A percentile compares a stretch with the other conserved stretches of the same genome.
Evolutionary conservation across 129 eudicot genomes (phyloP).

Genomic region (Artemisia annua): DNA sequence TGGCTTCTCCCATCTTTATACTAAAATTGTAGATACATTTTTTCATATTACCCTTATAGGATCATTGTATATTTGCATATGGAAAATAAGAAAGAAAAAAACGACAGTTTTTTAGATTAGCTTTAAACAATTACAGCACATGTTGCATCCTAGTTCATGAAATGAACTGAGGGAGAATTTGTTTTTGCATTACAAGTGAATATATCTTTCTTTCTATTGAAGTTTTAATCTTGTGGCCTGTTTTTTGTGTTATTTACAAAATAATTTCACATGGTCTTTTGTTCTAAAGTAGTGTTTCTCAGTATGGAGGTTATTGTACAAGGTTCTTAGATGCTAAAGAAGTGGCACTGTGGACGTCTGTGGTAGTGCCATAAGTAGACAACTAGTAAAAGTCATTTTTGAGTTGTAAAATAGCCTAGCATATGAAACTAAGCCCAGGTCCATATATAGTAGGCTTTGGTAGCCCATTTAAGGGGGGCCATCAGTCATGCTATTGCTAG

Average conservation of each 20-base stretch:
- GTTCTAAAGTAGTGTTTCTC: background rate
- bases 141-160: slow-evolving; percentile 29
- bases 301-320: background rate
- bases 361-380: too few relatives aligned
- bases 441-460: too few relatives aligned
- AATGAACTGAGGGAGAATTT: slow-evolving; percentile 21
- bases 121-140: slow-evolving; percentile 5
- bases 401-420: too few relatives aligned
- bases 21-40: slow-evolving; percentile 22
- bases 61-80: slow-evolving; percentile 25
- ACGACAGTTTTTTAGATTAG: slow-evolving; percentile 13
- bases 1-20: slow-evolving; percentile 76
- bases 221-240: background rate
- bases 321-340: too few relatives aligned
- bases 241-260: background rate
- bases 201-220: background rate
- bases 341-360: too few relatives aligned
- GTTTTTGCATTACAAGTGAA: slow-evolving; percentile 21
- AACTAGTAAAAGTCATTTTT: too few relatives aligned
- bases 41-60: slow-evolving; percentile 1
- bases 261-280: background rate
- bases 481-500: too few relatives aligned
- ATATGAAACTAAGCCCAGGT: too few relatives aligned
- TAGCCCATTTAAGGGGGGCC: too few relatives aligned
- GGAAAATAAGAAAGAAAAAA: slow-evolving; percentile 17